These are phyloP conservation scores for Kuraishia hungarica DNA, from an alignment of 805 yeast genomes.

Conservation along the genomic window DNA sequence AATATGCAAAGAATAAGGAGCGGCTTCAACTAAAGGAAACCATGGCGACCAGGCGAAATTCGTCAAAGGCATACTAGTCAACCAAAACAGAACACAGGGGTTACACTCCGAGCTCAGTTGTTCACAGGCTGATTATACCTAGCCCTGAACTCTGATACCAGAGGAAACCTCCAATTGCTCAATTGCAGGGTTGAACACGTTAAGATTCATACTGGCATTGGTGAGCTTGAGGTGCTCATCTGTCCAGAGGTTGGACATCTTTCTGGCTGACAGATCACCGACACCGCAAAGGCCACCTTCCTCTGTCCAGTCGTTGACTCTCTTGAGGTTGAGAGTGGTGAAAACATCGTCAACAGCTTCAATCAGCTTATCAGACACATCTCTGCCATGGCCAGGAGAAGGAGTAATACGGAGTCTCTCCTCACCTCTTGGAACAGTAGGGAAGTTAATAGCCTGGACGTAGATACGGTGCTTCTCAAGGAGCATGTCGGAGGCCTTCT, in stretches of 20 bases:
- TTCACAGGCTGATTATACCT: background rate
- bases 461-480: constrained; percentile 80
- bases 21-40: background rate
- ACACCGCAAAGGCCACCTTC: constrained; percentile 91
- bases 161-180: constrained; percentile 54
- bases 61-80: background rate
- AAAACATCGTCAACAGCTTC: constrained; percentile 78
- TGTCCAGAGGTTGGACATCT: constrained; percentile 77
- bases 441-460: constrained; percentile 97
- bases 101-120: background rate
- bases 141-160: background rate
- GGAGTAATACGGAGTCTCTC: constrained; percentile 98
- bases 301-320: constrained; percentile 68
- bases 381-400: constrained; percentile 89
- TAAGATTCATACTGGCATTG: constrained; percentile 55
- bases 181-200: constrained; percentile 56
- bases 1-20: background rate
- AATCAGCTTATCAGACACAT: constrained; percentile 67
- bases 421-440: constrained; percentile 92
- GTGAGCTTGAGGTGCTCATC: constrained; percentile 62
- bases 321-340: constrained; percentile 61
- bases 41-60: background rate
- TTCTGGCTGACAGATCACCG: constrained; percentile 42
- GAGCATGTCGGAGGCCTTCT: constrained; percentile 81
- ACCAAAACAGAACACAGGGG: background rate